Base-by-base conservation (phyloP, 441 rosid genomes). In the Metrosideros polymorpha region DNA sequence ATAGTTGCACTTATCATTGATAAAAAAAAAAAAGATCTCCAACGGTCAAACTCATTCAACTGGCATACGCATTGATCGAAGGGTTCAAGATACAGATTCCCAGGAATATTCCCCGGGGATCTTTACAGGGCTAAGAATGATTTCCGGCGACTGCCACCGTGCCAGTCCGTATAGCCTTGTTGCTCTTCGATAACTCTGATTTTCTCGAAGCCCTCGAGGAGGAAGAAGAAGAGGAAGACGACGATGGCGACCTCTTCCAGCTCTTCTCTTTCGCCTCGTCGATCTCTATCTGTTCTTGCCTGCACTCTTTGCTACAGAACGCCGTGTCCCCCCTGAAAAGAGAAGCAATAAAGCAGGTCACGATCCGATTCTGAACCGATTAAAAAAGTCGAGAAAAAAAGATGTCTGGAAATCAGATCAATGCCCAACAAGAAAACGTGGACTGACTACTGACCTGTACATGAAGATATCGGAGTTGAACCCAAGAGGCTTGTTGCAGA, bases 281-380 rank as follows among this genome's bases (percentile, higher is more conserved):
- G 24, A 94, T 85, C 87, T 95, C 99, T 83, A 96, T 96, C 83
- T 95, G 99, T 86, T 96, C 96, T 92, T 93, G 92, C 86, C 99
- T 93, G 92, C 99, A 97, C 89, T 96, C 99, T 85, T 94, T 90
- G 93, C 97, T 97, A 87, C 99, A 97, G 63, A 96, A 97, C 43
- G 99, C 97, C 27, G 96, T 94, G 90, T 96, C 92, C 42, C 99
- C 99, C 89, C 99, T 96, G 94, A 88, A 89, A 6, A 17, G 6
- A 9, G 17, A 35, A 63, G 4, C 43, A 3, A 12, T n/a, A 59
- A 47, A 39, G 6, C 75, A 87, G 4, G 27, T 13, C 75, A 5
- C 83, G 29, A 85, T 89, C 88, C 88, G 86, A 0, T 29, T 2
- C 59, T 8, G 52, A 61, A 19, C 82, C 45, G 9, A 24, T 51